These are phyloP conservation scores for Aurantiochytrium sp. DNA, from an alignment of 108 stramenopile genomes.

Conservation along the genomic window DNA sequence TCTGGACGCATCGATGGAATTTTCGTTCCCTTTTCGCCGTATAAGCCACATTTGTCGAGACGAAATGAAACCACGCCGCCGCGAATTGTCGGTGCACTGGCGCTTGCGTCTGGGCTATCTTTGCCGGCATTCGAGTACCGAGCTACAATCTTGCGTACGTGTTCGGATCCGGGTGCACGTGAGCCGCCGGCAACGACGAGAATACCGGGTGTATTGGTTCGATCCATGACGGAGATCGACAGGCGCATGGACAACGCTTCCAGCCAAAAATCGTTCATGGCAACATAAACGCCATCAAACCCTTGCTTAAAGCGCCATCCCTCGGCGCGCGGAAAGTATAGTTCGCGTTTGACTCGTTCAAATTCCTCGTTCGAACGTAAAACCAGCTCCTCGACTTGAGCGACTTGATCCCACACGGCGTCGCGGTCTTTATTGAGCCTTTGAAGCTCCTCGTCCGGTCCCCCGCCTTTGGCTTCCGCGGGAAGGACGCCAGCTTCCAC, in stretches of 20 bases:
- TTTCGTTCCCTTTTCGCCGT: background rate
- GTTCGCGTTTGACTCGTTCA: background rate
- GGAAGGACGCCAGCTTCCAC: background rate
- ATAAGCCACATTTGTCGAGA: background rate
- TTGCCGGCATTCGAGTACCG: background rate
- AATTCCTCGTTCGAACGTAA: background rate
- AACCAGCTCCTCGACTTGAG: background rate
- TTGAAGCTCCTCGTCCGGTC: background rate
- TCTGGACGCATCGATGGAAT: background rate
- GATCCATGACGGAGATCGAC: background rate
- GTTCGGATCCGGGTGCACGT: background rate
- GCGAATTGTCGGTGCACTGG: background rate
- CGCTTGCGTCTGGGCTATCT: background rate
- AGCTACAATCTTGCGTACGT: background rate
- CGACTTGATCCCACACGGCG: background rate
- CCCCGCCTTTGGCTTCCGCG: background rate
- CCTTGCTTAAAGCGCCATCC: slow-evolving; percentile 12
- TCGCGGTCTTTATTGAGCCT: background rate
- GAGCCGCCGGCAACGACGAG: background rate
- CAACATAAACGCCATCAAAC: background rate
- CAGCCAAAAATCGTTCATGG: slow-evolving; percentile 14
- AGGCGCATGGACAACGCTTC: background rate
- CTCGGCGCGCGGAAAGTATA: background rate
- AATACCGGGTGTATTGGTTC: background rate
- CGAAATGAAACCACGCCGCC: slow-evolving; percentile 1